These are phyloP conservation scores for Metarhizium brunneum DNA, from an alignment of 2,329 filamentous ascomycete genomes.

Conservation along the genomic window DNA sequence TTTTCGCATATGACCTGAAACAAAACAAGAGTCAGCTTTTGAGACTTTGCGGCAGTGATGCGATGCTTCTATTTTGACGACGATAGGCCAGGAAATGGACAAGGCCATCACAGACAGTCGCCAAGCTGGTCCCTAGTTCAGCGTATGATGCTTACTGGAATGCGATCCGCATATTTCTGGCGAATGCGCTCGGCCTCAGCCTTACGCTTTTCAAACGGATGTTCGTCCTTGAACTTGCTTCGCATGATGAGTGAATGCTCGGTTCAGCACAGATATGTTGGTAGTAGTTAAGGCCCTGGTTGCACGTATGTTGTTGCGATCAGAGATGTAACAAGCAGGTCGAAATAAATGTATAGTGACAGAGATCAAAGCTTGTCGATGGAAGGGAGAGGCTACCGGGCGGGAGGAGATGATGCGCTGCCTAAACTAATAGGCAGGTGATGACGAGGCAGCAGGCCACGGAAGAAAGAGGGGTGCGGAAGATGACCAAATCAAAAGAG, in stretches of 20 bases:
- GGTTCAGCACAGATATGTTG: conserved; percentile 9
- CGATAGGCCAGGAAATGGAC: neutral
- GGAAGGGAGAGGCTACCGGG: conserved; percentile 2
- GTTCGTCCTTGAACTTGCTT: conserved; percentile 99
- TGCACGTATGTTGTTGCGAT: neutral
- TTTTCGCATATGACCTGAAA: conserved; percentile 96
- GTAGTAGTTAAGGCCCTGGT: neutral
- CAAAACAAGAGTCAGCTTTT: neutral
- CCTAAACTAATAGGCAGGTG: conserved; percentile 12
- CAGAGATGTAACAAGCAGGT: neutral
- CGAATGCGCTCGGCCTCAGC: conserved; percentile 98
- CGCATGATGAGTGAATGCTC: conserved; percentile 59
- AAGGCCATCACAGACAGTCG: neutral
- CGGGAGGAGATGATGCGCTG: conserved; percentile 8
- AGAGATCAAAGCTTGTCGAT: neutral
- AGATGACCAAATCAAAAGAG: conserved; percentile 7
- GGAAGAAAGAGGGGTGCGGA: conserved; percentile 7
- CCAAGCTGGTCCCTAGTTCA: neutral
- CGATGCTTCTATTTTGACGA: neutral
- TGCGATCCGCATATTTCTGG: conserved; percentile 97
- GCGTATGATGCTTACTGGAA: conserved; percentile 63
- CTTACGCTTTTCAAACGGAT: conserved; percentile 99
- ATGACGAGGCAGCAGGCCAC: conserved; percentile 13
- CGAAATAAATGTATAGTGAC: neutral
- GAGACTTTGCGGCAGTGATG: neutral